Evolutionary conservation across 345 rosid genomes (phyloP), one percentile per base, ranked within the genome.

Genomic region (Murraya koenigii): DNA sequence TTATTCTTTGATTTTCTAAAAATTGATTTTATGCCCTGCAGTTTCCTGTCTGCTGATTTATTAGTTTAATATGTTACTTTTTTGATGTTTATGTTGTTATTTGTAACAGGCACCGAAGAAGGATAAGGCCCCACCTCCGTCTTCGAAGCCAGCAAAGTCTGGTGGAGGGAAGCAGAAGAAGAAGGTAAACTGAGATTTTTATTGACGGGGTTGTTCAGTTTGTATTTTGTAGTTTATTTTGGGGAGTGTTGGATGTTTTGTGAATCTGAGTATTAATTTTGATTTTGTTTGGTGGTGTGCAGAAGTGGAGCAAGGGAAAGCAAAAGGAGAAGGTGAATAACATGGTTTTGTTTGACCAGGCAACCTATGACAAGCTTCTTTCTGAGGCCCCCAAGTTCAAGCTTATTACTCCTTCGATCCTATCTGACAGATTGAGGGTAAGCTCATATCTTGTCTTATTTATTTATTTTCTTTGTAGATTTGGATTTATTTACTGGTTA

Each of bases 271-370:
- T 44, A 32, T 30, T 10, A 13, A 47, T 41, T 47, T 49, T 11
- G 6, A 52, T 47, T 44, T 54, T 25, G 26, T 39, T 36, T 25
- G 61, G 28, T 32, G 22, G 33, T 28, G 36, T 56, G 73, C 80
- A 86, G 89, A 88, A 88, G 78, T 88, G 87, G 90, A 86, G 88
- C 75, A 85, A 84, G 80, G 87, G 88, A 23, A 85, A 88, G 81
- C 89, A 85, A 75, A 88, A 88, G 87, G 90, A 85, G 82, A 88
- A 86, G 86, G 89, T 88, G 81, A 88, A 88, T 81, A 86, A 88
- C 82, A 84, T 86, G 91, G 87, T 88, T 22, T 79, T 88, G 82
- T 88, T 88, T 17, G 90, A 88, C 70, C 90, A 85, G 77, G 86
- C 78, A 3, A 82, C 91, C 3, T 88, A 84, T 63, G 91, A 88